Evolutionary conservation across 2,329 filamentous ascomycete species (phyloP), one percentile per base, ranked within the genome.

Genomic region (Nemania sp.): DNA sequence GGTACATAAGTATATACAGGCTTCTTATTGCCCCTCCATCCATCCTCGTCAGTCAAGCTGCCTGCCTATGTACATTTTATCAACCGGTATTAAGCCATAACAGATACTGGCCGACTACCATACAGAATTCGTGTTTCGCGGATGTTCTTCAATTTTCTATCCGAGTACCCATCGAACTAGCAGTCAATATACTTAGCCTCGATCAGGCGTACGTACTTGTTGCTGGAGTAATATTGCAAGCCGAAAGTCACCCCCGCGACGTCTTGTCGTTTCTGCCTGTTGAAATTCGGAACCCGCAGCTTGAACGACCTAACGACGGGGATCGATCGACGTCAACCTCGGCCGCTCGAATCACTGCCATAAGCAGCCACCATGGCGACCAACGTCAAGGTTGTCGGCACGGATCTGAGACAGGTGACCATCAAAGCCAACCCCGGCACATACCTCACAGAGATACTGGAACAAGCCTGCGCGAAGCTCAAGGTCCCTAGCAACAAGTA

Each of bases 401-500:
- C 89, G 40, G 87, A 91, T 68, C 84, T 93, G 68, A 88, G 90
- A 67, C 86, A 92, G 69, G 85, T 88, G 52, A 90, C 86, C 43
- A 82, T 99, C 76, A 96, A 96, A 76, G 93, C 95, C 57, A 89
- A 83, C 0, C 92, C 92, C 0, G 83, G 84, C 57, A 97, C 89
- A 65, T 90, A 91, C 69, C 79, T 99, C 68, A 89, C 89, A 59
- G 93, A 97, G 72, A 85, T 99, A 1, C 82, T 97, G 17, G 86
- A 91, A 63, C 90, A 98, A 76, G 94, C 94, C 47, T 98, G 94
- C 75, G 81, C 82, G 68, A 96, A 94, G 79, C 85, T 97, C 68
- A 88, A 87, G 61, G 77, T 94, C 34, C 81, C 87, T 60, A 81
- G 89, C 34, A 87, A 88, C 66, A 89, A 90, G 64, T 95, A 90